A percentile compares a stretch with the other conserved stretches of the same genome.
phyloP scores from a whole-genome alignment of 1,284 basidiomycete genomes.

The Ustilago trichophora region DNA sequence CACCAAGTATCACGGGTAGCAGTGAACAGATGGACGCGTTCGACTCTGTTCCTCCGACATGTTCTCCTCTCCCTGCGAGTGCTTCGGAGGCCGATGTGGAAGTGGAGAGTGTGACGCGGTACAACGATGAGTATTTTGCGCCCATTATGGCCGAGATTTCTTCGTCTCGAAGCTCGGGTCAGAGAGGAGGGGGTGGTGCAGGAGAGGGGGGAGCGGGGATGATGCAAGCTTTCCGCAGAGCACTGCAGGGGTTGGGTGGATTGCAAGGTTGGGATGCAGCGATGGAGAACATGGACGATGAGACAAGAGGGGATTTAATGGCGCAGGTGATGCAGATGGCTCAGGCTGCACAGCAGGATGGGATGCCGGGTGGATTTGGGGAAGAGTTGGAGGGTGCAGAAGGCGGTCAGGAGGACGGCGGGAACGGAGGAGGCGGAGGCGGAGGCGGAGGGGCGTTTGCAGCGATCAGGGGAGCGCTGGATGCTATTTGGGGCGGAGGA shows the following conservation, averaged over 20 bases:
- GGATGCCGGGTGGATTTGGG: constrained; percentile 36
- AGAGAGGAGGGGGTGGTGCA: neutral
- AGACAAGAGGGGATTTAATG: constrained; percentile 51
- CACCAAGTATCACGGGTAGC: constrained; percentile 47
- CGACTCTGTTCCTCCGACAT: constrained; percentile 61
- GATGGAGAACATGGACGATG: constrained; percentile 57
- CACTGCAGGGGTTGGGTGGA: constrained; percentile 23
- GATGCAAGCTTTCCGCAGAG: constrained; percentile 39
- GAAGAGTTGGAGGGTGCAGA: constrained; percentile 8
- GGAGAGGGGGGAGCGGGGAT: constrained; percentile 12
- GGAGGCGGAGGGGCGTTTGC: constrained; percentile 25
- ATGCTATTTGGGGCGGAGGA: constrained; percentile 36
- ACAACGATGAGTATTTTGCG: constrained; percentile 60
- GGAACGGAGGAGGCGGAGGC: too few species aligned
- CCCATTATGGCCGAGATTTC: constrained; percentile 13
- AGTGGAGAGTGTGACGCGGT: constrained; percentile 33
- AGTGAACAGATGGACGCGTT: constrained; percentile 55
- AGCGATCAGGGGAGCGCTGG: constrained; percentile 30
- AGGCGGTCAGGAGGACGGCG: too few species aligned
- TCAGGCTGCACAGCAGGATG: constrained; percentile 14
- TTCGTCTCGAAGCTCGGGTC: neutral
- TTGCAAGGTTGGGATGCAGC: constrained; percentile 46
- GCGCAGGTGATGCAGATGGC: constrained; percentile 49
- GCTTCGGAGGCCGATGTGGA: constrained; percentile 11
- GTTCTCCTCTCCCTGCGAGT: too few species aligned